A percentile compares a stretch with the other conserved stretches of the same genome.
Evolutionary conservation across 2,329 filamentous ascomycete species (phyloP).

Genomic region (Annulohypoxylon truncatum): DNA sequence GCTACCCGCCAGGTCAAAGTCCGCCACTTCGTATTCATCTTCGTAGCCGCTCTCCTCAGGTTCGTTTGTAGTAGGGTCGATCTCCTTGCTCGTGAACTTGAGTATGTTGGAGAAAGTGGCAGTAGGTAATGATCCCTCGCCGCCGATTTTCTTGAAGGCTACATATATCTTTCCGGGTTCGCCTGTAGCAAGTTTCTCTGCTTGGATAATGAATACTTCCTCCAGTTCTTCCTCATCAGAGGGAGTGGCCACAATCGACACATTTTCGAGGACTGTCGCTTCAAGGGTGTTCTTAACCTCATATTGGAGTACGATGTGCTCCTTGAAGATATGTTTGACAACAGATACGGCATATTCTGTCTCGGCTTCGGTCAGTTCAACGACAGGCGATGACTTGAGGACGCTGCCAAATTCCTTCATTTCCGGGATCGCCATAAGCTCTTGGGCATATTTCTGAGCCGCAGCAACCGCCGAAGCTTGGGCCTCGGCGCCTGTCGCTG

Average conservation of each 20-base stretch:
- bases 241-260: conserved; percentile 83
- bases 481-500: conserved; percentile 76
- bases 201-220: conserved; percentile 94
- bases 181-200: conserved; percentile 82
- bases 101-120: conserved; percentile 90
- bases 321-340: conserved; percentile 98
- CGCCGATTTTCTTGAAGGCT: conserved; percentile 86
- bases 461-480: conserved; percentile 81
- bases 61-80: conserved; percentile 92
- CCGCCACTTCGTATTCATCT: conserved; percentile 96
- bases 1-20: conserved; percentile 88
- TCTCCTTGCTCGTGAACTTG: conserved; percentile 98
- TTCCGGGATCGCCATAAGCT: conserved; percentile 89
- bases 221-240: conserved; percentile 84
- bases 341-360: conserved; percentile 96
- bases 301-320: conserved; percentile 94
- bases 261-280: conserved; percentile 89
- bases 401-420: conserved; percentile 89
- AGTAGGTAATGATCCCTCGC: conserved; percentile 80
- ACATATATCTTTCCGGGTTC: conserved; percentile 95
- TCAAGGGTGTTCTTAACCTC: conserved; percentile 97
- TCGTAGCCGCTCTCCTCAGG: conserved; percentile 94
- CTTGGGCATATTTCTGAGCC: conserved; percentile 88
- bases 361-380: conserved; percentile 95
- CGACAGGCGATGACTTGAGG: conserved; percentile 86